Evolutionary conservation across 352 stramenopile species (phyloP), one percentile per base, ranked within the genome.

Genomic region (Nothophytophthora sp.): DNA sequence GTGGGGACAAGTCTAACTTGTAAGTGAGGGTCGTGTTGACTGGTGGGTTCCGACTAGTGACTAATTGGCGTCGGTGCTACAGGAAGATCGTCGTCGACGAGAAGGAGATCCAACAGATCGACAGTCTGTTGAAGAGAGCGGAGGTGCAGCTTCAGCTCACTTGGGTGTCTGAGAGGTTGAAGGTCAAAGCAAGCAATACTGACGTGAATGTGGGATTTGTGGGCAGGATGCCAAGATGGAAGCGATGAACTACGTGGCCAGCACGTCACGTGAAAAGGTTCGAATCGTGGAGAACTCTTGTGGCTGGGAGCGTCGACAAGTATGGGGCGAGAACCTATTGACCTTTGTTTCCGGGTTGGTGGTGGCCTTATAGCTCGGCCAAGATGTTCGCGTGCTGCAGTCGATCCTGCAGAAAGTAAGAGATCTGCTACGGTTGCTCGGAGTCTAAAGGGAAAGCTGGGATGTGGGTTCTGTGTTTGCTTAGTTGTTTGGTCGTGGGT

Each of bases 221-320:
- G 32, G n/a, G 33, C 47, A 84, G 75, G 67, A 90, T 24, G 83
- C 83, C 8, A 93, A 93, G 30, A 50, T 66, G 10, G 83, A 93
- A 38, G 80, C 83, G 19, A 76, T 88, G 63, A 79, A 71, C 40
- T 93, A 87, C 32, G 72, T 75, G 19, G 68, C 78, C 13, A 93
- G 76, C 36, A 87, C 83, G 19, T 88, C 83, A 0, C 61, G 78
- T 43, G 83, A 93, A 19, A 91, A 91, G 67, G 82, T 91, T n/a
- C n/a, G 33, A 35, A 16, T 33, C 25, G 39, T 37, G 2, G 16
- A 13, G 6, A 24, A 4, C 0, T 36, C 37, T 40, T 27, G 6
- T n/a, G n/a, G n/a, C n/a, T n/a, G n/a, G n/a, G n/a, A n/a, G n/a
- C n/a, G n/a, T n/a, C n/a, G n/a, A n/a, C n/a, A n/a, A n/a, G n/a